These are phyloP conservation scores for Auriscalpium orientale DNA, from an alignment of 768 basidiomycete genomes.

Conservation along the genomic window DNA sequence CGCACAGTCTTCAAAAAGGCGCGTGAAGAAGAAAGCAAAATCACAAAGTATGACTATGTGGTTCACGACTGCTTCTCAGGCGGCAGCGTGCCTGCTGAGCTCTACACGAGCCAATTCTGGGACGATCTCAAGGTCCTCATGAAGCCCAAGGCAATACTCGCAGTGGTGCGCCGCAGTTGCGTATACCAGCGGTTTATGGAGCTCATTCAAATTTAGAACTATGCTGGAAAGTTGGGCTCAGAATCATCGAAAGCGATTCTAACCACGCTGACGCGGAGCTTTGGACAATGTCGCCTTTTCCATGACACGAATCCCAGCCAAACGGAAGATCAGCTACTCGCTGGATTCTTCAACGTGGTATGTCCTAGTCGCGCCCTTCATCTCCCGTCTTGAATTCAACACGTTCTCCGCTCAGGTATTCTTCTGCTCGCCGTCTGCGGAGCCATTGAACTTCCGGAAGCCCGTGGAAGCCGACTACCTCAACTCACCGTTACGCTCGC, in stretches of 20 bases:
- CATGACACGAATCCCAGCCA: conserved; percentile 53
- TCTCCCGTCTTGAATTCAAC: neutral
- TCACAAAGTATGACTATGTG: conserved; percentile 53
- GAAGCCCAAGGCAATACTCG: conserved; percentile 65
- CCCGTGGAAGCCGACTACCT: conserved; percentile 53
- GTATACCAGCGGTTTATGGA: too few species aligned
- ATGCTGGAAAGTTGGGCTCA: conserved; percentile 65
- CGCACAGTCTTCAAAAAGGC: conserved; percentile 23
- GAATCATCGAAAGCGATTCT: conserved; percentile 58
- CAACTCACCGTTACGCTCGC: conserved; percentile 56
- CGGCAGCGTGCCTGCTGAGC: conserved; percentile 78
- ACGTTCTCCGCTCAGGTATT: conserved; percentile 49
- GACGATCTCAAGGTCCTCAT: conserved; percentile 54
- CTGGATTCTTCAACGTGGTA: conserved; percentile 71
- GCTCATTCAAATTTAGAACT: conserved; percentile 47
- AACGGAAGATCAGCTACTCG: conserved; percentile 37
- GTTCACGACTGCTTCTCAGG: conserved; percentile 94
- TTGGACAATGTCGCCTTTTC: conserved; percentile 76
- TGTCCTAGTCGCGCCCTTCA: conserved; percentile 9
- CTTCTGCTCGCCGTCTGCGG: conserved; percentile 61
- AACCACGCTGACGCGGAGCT: conserved; percentile 61
- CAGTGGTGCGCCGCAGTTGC: conserved; percentile 50
- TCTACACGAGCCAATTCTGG: conserved; percentile 87
- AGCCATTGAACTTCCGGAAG: conserved; percentile 51
- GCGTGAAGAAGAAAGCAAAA: conserved; percentile 20